Conservation (phyloP, 257 asterid genomes). For the Solanum paucissectum region DNA sequence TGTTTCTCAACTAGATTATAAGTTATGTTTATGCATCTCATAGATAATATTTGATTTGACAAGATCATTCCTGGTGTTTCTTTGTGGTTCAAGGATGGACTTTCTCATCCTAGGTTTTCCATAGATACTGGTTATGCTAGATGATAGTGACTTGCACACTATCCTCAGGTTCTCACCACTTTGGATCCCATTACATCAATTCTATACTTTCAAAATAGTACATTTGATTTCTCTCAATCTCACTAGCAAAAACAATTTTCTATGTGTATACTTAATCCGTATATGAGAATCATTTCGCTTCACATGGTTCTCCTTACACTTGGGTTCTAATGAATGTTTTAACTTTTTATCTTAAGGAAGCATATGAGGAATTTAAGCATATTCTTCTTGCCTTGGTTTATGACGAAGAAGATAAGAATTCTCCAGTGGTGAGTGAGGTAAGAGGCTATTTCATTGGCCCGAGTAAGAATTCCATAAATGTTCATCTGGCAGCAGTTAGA, state of each 20-base stretch:
- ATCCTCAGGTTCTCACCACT: not conserved
- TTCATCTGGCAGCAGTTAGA: not conserved
- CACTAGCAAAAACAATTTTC: not conserved
- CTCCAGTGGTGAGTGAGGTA: slow-evolving; percentile 96
- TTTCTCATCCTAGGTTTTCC: not conserved
- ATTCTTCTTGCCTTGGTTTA: slow-evolving; percentile 81
- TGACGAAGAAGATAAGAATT: slow-evolving; percentile 71
- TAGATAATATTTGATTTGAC: not conserved
- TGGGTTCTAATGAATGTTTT: slow-evolving; percentile 11
- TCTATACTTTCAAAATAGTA: not conserved
- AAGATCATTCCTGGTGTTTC: not conserved
- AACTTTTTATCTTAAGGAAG: slow-evolving; percentile 59
- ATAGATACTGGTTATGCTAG: not conserved
- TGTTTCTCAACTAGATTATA: not conserved
- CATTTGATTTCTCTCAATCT: not conserved
- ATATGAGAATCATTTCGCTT: not conserved
- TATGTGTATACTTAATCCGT: not conserved
- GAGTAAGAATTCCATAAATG: not conserved
- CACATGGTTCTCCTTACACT: not conserved
- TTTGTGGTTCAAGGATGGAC: not conserved
- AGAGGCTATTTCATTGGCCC: slow-evolving; percentile 1
- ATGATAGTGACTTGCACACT: not conserved
- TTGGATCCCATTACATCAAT: not conserved
- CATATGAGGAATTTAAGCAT: slow-evolving; percentile 95
- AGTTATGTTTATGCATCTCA: not conserved